phyloP scores from a whole-genome alignment of 1,139 yeast genomes.

The Saccharomyces hybrid region DNA sequence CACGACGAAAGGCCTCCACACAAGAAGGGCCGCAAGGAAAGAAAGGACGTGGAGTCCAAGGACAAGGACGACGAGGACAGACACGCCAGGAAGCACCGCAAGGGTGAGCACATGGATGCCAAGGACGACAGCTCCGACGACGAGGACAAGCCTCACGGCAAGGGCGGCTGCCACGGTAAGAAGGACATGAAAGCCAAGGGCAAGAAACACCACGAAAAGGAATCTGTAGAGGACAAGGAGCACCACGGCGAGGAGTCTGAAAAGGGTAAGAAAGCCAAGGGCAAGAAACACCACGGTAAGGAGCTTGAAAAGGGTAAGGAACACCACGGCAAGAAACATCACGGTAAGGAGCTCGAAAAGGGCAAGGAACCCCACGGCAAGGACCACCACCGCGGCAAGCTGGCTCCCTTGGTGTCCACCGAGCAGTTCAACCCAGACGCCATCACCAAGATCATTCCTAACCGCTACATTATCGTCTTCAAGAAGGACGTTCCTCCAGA shows the following conservation, averaged over 20 bases:
- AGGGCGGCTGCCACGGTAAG: slow-evolving; percentile 1
- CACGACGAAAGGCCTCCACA: too few relatives aligned
- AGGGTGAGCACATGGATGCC: not conserved
- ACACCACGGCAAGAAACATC: not conserved
- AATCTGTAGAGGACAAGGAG: not conserved
- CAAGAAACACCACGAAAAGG: not conserved
- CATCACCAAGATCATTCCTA: slow-evolving; percentile 40
- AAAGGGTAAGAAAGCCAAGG: not conserved
- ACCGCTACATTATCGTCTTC: slow-evolving; percentile 71
- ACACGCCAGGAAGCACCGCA: not conserved
- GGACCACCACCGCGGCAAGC: not conserved
- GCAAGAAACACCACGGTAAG: not conserved
- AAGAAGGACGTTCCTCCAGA: slow-evolving; percentile 50
- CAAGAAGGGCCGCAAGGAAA: not conserved
- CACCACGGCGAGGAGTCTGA: not conserved
- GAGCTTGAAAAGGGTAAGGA: not conserved
- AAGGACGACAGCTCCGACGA: not conserved
- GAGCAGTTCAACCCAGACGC: not conserved
- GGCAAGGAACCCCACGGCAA: not conserved
- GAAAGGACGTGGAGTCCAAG: not conserved
- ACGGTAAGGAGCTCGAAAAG: not conserved
- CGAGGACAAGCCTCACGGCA: not conserved
- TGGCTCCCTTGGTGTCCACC: not conserved
- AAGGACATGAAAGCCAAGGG: not conserved
- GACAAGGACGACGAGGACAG: not conserved